These are phyloP conservation scores for Wickerhamomyces chaumierensis DNA, from an alignment of 805 yeast species.

Conservation along the genomic window DNA sequence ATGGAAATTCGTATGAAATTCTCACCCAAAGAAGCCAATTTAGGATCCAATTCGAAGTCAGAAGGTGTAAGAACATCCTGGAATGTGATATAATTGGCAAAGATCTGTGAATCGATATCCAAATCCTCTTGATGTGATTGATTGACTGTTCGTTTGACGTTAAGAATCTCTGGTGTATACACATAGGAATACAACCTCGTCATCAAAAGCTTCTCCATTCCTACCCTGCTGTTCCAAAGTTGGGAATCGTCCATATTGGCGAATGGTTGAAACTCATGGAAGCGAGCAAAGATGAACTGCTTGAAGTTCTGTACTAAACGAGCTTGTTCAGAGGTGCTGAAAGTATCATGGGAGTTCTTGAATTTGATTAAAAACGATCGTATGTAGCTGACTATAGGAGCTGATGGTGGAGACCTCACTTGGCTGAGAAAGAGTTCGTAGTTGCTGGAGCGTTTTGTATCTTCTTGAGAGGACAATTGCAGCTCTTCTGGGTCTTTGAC, in stretches of 20 bases:
- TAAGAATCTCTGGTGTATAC: slow-evolving; percentile 62
- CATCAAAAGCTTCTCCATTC: slow-evolving; percentile 87
- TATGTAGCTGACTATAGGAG: slow-evolving; percentile 78
- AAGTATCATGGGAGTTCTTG: slow-evolving; percentile 28
- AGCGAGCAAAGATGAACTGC: slow-evolving; percentile 53
- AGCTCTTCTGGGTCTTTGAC: too few relatives aligned
- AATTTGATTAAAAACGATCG: slow-evolving; percentile 78
- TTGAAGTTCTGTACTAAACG: slow-evolving; percentile 73
- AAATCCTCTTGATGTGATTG: slow-evolving; percentile 55
- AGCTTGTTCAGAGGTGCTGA: slow-evolving; percentile 69
- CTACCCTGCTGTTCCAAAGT: slow-evolving; percentile 71
- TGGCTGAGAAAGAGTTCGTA: slow-evolving; percentile 71
- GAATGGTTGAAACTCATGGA: slow-evolving; percentile 62
- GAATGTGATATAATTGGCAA: slow-evolving; percentile 45
- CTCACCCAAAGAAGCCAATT: slow-evolving; percentile 34
- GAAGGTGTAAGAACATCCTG: slow-evolving; percentile 44
- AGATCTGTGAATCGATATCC: slow-evolving; percentile 41
- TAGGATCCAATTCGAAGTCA: slow-evolving; percentile 66
- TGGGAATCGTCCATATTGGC: slow-evolving; percentile 46
- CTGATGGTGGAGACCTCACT: slow-evolving; percentile 66
- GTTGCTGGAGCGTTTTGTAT: slow-evolving; percentile 26
- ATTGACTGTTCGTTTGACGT: slow-evolving; percentile 28
- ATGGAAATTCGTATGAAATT: slow-evolving; percentile 58
- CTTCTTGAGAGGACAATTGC: too few relatives aligned
- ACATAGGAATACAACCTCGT: slow-evolving; percentile 69